Evolutionary conservation across 2,329 filamentous ascomycete genomes (phyloP).

Genomic region (Penicillium sclerotiorum): DNA sequence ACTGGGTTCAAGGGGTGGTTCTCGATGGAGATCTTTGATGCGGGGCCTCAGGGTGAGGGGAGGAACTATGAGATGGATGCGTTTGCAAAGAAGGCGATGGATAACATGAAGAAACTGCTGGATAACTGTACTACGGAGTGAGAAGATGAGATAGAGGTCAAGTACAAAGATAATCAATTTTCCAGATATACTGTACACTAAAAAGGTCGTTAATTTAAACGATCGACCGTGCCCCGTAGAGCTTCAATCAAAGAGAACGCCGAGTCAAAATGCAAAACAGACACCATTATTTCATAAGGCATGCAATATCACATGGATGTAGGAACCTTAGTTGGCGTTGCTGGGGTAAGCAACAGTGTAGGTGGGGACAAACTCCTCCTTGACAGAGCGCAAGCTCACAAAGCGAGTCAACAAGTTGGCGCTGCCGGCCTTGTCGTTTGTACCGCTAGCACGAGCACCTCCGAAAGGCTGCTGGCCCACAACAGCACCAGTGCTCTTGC

Average conservation of each 20-base stretch:
- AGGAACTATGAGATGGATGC: constrained; percentile 52
- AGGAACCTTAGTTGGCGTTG: constrained; percentile 52
- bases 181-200: background rate
- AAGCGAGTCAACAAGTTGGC: constrained; percentile 63
- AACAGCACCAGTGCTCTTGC: constrained; percentile 65
- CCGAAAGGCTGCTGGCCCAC: constrained; percentile 74
- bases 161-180: background rate
- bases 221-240: no score
- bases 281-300: constrained; percentile 24
- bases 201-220: constrained; percentile 1
- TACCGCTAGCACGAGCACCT: constrained; percentile 68
- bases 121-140: constrained; percentile 36
- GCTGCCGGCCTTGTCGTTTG: constrained; percentile 72
- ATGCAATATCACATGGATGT: constrained; percentile 7
- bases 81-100: constrained; percentile 57
- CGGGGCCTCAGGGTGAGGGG: constrained; percentile 56
- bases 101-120: constrained; percentile 50
- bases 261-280: constrained; percentile 23
- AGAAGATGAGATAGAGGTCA: background rate
- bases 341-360: constrained; percentile 46
- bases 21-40: constrained; percentile 71
- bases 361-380: constrained; percentile 66
- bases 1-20: constrained; percentile 71
- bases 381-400: constrained; percentile 65
- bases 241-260: constrained; percentile 24